A percentile compares a stretch with the other conserved stretches of the same genome.
phyloP scores from a whole-genome alignment of 2,329 filamentous ascomycete species.

The Colletotrichum sp. region DNA sequence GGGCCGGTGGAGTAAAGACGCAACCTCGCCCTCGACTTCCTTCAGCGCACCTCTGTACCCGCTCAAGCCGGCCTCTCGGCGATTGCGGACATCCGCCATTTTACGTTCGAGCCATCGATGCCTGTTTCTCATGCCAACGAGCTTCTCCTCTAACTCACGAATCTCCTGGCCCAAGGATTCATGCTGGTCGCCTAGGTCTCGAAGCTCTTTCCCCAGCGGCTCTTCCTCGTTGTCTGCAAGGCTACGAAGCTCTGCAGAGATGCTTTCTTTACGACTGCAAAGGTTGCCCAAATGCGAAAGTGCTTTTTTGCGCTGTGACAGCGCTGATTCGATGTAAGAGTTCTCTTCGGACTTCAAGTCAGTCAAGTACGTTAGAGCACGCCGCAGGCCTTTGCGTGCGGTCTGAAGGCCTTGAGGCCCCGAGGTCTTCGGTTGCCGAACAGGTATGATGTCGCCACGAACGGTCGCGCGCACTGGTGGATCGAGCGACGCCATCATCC shows the following conservation, averaged over 20 bases:
- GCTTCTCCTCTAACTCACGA: slow-evolving; percentile 65
- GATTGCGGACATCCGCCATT: slow-evolving; percentile 67
- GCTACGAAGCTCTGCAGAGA: slow-evolving; percentile 54
- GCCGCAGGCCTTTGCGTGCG: slow-evolving; percentile 68
- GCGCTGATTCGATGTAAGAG: slow-evolving; percentile 60
- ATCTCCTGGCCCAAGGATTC: slow-evolving; percentile 66
- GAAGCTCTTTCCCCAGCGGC: slow-evolving; percentile 65
- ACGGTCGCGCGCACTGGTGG: slow-evolving; percentile 39
- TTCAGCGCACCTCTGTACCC: slow-evolving; percentile 72
- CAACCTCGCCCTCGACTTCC: slow-evolving; percentile 68
- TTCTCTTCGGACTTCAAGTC: slow-evolving; percentile 73
- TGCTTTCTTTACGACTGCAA: slow-evolving; percentile 52
- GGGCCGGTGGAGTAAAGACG: slow-evolving; percentile 62
- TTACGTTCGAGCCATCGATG: slow-evolving; percentile 64
- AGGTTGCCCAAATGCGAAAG: slow-evolving; percentile 62
- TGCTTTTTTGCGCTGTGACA: slow-evolving; percentile 61
- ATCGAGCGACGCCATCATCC: slow-evolving; percentile 47
- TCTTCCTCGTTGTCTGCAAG: slow-evolving; percentile 62
- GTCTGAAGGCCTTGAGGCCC: slow-evolving; percentile 62
- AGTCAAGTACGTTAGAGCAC: slow-evolving; percentile 67
- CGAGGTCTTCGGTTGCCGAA: slow-evolving; percentile 57
- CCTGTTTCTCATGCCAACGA: slow-evolving; percentile 64
- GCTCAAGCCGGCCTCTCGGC: slow-evolving; percentile 72
- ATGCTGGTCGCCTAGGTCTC: slow-evolving; percentile 61
- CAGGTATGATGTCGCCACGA: slow-evolving; percentile 60